phyloP scores from a whole-genome alignment of 495 filamentous ascomycete species.

The Aspergillus egyptiacus region DNA sequence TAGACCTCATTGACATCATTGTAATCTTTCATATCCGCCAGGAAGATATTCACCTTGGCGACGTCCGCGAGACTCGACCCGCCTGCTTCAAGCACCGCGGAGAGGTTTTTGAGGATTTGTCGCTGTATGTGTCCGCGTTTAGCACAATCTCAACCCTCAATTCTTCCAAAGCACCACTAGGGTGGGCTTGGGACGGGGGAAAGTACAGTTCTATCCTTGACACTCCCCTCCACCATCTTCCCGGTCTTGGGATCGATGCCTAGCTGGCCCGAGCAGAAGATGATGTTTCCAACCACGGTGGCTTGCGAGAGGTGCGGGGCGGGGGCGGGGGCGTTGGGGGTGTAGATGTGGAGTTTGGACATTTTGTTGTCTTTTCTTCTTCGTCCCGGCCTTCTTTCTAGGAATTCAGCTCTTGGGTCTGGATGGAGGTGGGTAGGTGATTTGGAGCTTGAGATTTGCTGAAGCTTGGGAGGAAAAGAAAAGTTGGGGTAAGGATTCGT shows the following conservation, averaged over 20 bases:
- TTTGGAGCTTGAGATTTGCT: too few species aligned
- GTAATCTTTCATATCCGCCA: conserved; percentile 66
- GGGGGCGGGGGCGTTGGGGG: conserved; percentile 33
- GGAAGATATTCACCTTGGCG: conserved; percentile 65
- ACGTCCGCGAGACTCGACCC: conserved; percentile 57
- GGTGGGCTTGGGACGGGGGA: background rate
- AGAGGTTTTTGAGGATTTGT: conserved; percentile 56
- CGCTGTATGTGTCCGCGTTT: conserved; percentile 17
- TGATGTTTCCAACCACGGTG: conserved; percentile 36
- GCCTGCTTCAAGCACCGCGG: conserved; percentile 57
- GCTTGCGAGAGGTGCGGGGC: conserved; percentile 42
- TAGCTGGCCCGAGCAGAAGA: conserved; percentile 44
- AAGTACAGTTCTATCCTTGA: conserved; percentile 51
- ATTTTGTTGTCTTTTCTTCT: too few species aligned
- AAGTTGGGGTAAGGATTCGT: too few species aligned
- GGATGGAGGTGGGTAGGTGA: too few species aligned
- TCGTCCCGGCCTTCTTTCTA: too few species aligned
- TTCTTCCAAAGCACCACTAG: background rate
- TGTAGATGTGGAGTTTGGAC: conserved; percentile 25
- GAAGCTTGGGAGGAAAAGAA: too few species aligned
- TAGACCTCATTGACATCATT: conserved; percentile 57
- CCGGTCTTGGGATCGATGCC: conserved; percentile 46
- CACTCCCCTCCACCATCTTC: conserved; percentile 44
- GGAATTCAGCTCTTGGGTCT: too few species aligned
- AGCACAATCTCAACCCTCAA: background rate